Evolutionary conservation across 169 alveolate genomes (phyloP).

Genomic region (Cryptosporidium meleagridis): DNA sequence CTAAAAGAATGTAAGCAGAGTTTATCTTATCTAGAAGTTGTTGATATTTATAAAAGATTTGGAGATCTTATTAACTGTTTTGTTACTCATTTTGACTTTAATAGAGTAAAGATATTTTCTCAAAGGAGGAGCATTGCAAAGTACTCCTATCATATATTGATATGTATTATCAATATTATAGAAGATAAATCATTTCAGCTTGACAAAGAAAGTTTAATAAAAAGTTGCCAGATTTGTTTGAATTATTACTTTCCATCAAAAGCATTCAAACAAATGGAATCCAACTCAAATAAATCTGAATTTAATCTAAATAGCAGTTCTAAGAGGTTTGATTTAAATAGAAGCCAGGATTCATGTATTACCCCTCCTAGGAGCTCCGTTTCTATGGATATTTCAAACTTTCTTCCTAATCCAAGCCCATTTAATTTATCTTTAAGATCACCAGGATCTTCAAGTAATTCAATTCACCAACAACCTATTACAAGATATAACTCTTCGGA

Average conservation of each 20-base stretch:
- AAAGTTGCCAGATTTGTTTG: conserved; percentile 65
- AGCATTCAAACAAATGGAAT: conserved; percentile 25
- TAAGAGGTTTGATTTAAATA: not conserved
- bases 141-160: conserved; percentile 51
- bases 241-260: conserved; percentile 66
- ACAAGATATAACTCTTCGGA: conserved; percentile 47
- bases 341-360: not conserved
- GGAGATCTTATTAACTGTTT: conserved; percentile 16
- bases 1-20: conserved; percentile 33
- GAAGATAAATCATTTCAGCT: not conserved
- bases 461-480: not conserved
- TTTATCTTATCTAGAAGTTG: not conserved
- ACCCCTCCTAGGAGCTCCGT: conserved; percentile 43
- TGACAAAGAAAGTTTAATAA: conserved; percentile 17
- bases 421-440: conserved; percentile 4
- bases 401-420: conserved; percentile 64
- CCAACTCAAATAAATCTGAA: not conserved
- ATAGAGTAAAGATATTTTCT: not conserved
- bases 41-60: conserved; percentile 4
- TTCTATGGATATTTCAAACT: not conserved
- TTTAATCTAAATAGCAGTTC: not conserved
- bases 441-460: not conserved
- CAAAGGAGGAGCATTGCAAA: conserved; percentile 66
- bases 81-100: conserved; percentile 46
- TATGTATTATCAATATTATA: conserved; percentile 40